Base-by-base conservation (phyloP, 129 eudicot genomes). In the Artemisia annua region DNA sequence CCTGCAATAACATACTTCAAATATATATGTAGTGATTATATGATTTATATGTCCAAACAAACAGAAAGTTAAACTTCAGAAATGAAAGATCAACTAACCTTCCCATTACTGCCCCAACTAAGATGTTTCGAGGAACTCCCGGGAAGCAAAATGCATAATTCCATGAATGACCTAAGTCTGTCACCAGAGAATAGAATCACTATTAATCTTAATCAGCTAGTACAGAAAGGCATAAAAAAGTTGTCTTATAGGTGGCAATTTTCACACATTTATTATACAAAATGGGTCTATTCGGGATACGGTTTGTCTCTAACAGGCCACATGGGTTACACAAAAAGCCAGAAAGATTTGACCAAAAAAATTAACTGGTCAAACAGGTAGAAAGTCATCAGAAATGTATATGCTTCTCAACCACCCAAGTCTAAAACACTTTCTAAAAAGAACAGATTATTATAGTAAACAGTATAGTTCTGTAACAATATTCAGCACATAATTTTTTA, bases 141-240 rank as follows among this genome's bases (percentile, higher is more conserved):
- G 55, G 93, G 88, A 28, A 88, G 82, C 74, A 95, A 85, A 69
- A 95, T 95, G 87, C 99, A 95, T 85, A 95, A 81, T 84, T 95
- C 99, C 99, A 95, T 90, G 46, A 90, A 88, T 5, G 99, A 86
- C 81, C 99, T 81, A 61, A 95, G 96, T 74, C 99, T 95, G 86
- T 64, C 77, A 83, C 19, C 75, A 62, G 43, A 78, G 58, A 14
- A 76, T 28, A 81, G 20, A 15, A 73, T 7, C 26, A 35, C 65
- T 35, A 19, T 73, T 71, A 46, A 70, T 57, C 55, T 51, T 62
- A 30, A 67, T 18, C 35, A 71, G 73, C 55, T 55, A 14, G 14
- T 18, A 44, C 46, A 67, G 48, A 66, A 39, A 18, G 13, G 44
- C 48, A 66, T 9, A 4, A 16, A 43, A 53, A 53, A 39, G 16